Evolutionary conservation across 345 rosid species (phyloP).

Genomic region (Populus ilicifolia): DNA sequence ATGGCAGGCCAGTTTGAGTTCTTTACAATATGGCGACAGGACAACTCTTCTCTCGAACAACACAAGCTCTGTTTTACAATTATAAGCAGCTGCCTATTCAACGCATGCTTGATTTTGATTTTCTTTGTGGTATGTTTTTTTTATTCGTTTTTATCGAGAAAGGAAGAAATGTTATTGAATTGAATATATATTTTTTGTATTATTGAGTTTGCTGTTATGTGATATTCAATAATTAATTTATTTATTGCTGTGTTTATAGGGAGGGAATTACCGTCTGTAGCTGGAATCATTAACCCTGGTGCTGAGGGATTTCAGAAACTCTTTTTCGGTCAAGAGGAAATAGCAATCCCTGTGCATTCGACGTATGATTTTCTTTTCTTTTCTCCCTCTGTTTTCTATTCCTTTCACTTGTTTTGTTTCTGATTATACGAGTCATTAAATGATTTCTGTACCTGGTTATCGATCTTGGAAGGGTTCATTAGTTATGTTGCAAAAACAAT

Average conservation of each 20-base stretch:
- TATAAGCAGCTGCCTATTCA: conserved; percentile 95
- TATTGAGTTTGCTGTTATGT: background rate
- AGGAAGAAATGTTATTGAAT: too few relatives aligned
- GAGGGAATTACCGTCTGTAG: conserved; percentile 93
- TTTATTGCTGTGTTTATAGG: conserved; percentile 37
- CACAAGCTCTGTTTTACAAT: conserved; percentile 89
- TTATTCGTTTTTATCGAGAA: too few relatives aligned
- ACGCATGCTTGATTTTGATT: conserved; percentile 99
- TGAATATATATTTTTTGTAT: too few relatives aligned
- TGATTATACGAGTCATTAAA: background rate
- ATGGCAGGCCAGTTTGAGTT: conserved; percentile 44
- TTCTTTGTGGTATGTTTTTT: conserved; percentile 68
- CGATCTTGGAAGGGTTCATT: background rate
- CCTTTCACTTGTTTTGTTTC: background rate
- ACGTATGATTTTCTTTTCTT: conserved; percentile 38
- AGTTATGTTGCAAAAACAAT: background rate
- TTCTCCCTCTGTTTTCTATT: background rate
- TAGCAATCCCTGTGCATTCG: conserved; percentile 93
- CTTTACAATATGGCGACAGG: conserved; percentile 71
- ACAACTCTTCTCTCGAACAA: conserved; percentile 78
- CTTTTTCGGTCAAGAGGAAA: conserved; percentile 98
- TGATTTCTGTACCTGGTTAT: background rate
- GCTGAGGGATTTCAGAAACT: conserved; percentile 96
- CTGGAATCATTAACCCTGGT: conserved; percentile 92
- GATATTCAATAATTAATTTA: background rate